Percentiles rank a stretch among this genome's conserved stretches.
Evolutionary conservation across 345 rosid species (phyloP).

Genomic region (Geranium brycei): DNA sequence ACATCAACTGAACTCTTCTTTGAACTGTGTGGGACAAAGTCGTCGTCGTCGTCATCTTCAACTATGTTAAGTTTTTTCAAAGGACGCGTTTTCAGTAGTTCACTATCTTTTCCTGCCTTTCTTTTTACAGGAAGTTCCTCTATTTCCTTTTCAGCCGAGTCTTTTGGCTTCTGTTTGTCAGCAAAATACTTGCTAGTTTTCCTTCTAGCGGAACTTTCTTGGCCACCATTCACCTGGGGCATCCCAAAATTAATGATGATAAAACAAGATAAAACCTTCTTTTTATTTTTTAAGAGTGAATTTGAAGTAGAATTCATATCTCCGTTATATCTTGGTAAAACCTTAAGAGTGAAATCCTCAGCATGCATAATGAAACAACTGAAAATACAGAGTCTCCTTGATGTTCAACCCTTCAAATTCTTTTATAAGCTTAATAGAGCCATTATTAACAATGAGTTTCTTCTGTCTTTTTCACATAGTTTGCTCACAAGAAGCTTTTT

Average conservation of each 20-base stretch:
- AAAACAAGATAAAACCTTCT: background rate
- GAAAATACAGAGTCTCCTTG: background rate
- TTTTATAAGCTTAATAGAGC: background rate
- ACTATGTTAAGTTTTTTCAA: slow-evolving; percentile 34
- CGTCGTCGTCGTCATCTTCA: slow-evolving; percentile 47
- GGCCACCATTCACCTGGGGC: slow-evolving; percentile 29
- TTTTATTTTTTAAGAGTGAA: no score
- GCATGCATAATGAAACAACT: background rate
- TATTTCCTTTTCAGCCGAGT: slow-evolving; percentile 36
- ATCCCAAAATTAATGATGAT: background rate
- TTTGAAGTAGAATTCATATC: no score
- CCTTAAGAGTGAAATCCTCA: background rate
- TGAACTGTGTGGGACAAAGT: slow-evolving; percentile 40
- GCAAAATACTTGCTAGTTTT: slow-evolving; percentile 96
- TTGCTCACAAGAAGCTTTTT: no score
- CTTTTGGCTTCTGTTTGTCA: slow-evolving; percentile 49
- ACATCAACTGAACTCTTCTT: slow-evolving; percentile 34
- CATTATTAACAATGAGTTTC: background rate
- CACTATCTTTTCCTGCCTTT: slow-evolving; percentile 33
- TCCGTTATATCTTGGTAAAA: background rate
- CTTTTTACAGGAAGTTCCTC: slow-evolving; percentile 54
- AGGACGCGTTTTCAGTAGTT: slow-evolving; percentile 34
- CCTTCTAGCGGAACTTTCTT: slow-evolving; percentile 46
- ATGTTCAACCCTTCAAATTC: background rate
- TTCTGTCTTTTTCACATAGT: background rate